Percentiles rank a stretch among this genome's conserved stretches.
Conservation (phyloP, 2,329 filamentous ascomycete genomes). For the Corinectria fuckeliana region DNA sequence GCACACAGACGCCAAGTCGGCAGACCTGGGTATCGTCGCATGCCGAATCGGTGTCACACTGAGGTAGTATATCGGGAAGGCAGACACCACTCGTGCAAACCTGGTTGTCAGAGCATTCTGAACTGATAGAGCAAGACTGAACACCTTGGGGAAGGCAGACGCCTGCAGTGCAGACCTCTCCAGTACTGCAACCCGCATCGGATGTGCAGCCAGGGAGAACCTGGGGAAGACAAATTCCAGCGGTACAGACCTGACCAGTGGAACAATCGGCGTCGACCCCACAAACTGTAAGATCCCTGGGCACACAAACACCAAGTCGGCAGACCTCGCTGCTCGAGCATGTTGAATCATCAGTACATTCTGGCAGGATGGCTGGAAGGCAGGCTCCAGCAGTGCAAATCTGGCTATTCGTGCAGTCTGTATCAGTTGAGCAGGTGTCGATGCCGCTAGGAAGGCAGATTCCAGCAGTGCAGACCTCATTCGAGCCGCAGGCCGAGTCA, state of each 20-base stretch:
- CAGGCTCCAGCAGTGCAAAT: constrained; percentile 3
- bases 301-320: constrained; percentile 4
- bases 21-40: background rate
- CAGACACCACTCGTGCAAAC: constrained; percentile 1
- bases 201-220: background rate
- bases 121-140: background rate
- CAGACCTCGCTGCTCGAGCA: background rate
- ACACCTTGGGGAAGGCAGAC: constrained; percentile 1
- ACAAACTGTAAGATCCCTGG: background rate
- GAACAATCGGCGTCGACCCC: background rate
- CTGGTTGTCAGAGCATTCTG: background rate
- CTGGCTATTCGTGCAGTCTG: background rate
- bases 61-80: background rate
- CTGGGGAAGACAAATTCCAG: background rate
- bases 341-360: constrained; percentile 1
- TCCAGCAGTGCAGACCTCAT: background rate
- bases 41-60: background rate
- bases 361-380: constrained; percentile 1
- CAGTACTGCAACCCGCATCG: background rate
- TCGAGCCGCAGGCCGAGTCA: background rate
- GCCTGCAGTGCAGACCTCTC: background rate
- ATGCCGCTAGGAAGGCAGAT: background rate
- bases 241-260: background rate
- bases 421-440: background rate
- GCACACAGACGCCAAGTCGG: constrained; percentile 1